Evolutionary conservation across 2,329 filamentous ascomycete genomes (phyloP).

Genomic region (Arthroderma uncinatum): DNA sequence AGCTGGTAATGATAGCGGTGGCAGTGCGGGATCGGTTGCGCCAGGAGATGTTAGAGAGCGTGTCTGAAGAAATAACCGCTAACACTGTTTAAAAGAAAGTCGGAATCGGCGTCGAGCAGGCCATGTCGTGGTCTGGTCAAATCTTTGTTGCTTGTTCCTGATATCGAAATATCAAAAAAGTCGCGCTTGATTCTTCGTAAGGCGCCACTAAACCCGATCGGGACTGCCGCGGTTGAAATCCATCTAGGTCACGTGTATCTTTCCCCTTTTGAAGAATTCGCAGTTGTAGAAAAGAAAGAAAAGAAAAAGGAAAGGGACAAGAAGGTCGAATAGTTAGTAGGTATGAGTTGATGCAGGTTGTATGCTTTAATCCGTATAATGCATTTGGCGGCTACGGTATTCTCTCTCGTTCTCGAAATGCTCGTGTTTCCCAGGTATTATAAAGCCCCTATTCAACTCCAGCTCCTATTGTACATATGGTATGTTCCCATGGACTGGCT

Average conservation of each 20-base stretch:
- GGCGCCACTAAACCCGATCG: not conserved
- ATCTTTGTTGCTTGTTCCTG: not conserved
- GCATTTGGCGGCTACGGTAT: not conserved
- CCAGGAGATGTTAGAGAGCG: not conserved
- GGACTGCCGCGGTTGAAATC: not conserved
- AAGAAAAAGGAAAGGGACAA: not conserved
- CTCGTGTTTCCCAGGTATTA: not conserved
- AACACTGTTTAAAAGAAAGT: not conserved
- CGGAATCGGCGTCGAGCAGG: not conserved
- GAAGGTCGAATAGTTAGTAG: not conserved
- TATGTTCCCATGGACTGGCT: not conserved
- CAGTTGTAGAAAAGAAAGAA: not conserved
- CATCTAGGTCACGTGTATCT: not conserved
- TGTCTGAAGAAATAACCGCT: not conserved
- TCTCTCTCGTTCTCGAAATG: not conserved
- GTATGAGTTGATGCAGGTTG: not conserved
- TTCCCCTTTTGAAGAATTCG: not conserved
- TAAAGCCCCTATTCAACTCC: not conserved
- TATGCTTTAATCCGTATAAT: not conserved
- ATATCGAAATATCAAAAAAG: not conserved
- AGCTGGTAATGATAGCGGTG: too few species aligned
- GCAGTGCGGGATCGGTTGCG: not conserved
- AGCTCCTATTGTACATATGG: not conserved
- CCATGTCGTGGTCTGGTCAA: not conserved
- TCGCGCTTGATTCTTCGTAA: not conserved